Evolutionary conservation across 75 land plant species (phyloP).

Genomic region (Sequoiadendron giganteum): DNA sequence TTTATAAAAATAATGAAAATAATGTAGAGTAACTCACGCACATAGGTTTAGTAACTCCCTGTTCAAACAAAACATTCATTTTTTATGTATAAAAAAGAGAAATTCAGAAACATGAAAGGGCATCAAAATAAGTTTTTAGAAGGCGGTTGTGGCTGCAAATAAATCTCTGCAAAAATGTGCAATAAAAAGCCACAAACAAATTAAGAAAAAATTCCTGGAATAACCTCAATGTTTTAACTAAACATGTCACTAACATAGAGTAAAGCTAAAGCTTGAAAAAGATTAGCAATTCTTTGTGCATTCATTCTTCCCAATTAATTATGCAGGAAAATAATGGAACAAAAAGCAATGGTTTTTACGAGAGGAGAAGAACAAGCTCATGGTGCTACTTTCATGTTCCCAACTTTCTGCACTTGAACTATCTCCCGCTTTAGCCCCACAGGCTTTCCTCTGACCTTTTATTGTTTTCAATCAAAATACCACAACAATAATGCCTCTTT

Average conservation of each 20-base stretch:
- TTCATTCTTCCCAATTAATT: no score
- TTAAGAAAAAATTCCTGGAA: not conserved
- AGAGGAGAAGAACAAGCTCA: no score
- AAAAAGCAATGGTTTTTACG: not conserved
- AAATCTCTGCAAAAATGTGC: not conserved
- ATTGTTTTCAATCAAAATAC: not conserved
- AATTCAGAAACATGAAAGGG: not conserved
- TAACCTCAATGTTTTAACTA: no score
- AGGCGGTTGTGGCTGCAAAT: not conserved
- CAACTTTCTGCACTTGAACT: not conserved
- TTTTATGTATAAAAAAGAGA: no score
- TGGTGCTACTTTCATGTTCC: no score
- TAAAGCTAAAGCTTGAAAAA: not conserved
- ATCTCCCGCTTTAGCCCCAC: not conserved
- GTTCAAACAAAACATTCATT: not conserved
- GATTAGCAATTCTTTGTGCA: no score
- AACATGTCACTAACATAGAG: not conserved
- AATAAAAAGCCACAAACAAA: no score
- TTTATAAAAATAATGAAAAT: no score
- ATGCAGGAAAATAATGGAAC: not conserved
- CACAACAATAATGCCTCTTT: not conserved
- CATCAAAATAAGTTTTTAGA: not conserved
- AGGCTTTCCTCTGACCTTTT: not conserved
- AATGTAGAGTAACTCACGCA: not conserved
- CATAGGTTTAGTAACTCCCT: not conserved